A percentile compares a stretch with the other conserved stretches of the same genome.
phyloP scores from a whole-genome alignment of 345 rosid genomes.

The Nephelium lappaceum region DNA sequence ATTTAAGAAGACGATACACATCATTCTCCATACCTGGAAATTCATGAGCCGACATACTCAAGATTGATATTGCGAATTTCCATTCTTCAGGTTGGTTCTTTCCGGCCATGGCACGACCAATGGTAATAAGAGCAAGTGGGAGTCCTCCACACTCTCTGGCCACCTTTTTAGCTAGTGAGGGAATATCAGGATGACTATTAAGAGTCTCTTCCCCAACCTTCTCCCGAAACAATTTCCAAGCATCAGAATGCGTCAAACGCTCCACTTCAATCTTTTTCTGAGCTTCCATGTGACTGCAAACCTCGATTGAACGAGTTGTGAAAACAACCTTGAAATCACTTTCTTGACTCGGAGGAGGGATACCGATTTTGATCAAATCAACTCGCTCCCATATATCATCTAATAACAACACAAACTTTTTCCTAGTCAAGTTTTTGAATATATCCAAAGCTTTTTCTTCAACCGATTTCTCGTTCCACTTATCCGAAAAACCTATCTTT shows the following conservation, averaged over 20 bases:
- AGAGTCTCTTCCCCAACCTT: not conserved
- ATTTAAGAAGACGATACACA: not conserved
- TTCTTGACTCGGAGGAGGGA: not conserved
- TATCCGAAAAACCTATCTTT: not conserved
- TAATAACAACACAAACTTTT: slow-evolving; percentile 8
- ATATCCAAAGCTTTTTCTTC: not conserved
- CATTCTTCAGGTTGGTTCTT: not conserved
- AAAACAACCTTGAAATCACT: slow-evolving; percentile 16
- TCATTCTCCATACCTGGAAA: not conserved
- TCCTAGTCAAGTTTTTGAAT: not conserved
- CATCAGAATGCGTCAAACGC: not conserved
- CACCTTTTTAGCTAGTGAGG: not conserved
- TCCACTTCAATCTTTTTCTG: slow-evolving; percentile 1
- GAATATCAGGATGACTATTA: not conserved
- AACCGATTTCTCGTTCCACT: not conserved
- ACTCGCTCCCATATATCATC: slow-evolving; percentile 22
- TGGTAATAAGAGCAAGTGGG: not conserved
- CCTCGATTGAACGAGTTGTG: slow-evolving; percentile 9
- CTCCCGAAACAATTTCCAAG: slow-evolving; percentile 7
- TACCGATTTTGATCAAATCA: not conserved
- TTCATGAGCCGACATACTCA: not conserved
- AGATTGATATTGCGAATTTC: not conserved
- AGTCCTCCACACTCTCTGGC: not conserved
- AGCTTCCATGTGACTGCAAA: slow-evolving; percentile 12
- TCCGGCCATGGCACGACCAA: not conserved